phyloP scores from a whole-genome alignment of 768 basidiomycete genomes.

The Phanerochaete sordida region DNA sequence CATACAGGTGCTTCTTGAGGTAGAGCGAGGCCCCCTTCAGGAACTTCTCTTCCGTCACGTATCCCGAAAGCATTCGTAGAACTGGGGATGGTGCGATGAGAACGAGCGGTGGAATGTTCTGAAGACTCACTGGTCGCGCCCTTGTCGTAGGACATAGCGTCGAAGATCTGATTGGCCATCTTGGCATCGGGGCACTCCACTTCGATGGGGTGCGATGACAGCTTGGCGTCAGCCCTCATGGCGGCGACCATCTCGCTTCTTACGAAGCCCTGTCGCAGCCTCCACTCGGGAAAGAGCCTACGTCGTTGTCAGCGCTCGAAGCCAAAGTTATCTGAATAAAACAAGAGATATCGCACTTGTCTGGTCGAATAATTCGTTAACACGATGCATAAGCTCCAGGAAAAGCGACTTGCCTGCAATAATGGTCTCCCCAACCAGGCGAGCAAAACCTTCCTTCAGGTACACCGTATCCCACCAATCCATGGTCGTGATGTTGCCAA shows the following conservation, averaged over 20 bases:
- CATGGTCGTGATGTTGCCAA: slow-evolving; percentile 93
- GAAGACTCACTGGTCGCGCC: slow-evolving; percentile 68
- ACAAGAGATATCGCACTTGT: no score
- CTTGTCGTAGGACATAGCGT: slow-evolving; percentile 83
- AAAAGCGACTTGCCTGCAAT: slow-evolving; percentile 72
- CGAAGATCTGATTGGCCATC: slow-evolving; percentile 87
- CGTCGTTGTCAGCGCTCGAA: no score
- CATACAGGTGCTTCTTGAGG: slow-evolving; percentile 83
- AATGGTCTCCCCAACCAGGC: slow-evolving; percentile 78
- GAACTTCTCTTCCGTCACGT: slow-evolving; percentile 89
- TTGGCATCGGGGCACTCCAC: slow-evolving; percentile 86
- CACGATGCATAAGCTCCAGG: no score
- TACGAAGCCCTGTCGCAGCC: slow-evolving; percentile 80
- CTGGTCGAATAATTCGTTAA: no score
- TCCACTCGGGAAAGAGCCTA: slow-evolving; percentile 86
- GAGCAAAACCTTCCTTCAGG: slow-evolving; percentile 61
- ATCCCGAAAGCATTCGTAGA: slow-evolving; percentile 85
- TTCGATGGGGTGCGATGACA: slow-evolving; percentile 91
- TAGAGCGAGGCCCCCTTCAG: slow-evolving; percentile 84
- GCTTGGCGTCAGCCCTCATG: slow-evolving; percentile 76
- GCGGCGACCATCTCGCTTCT: slow-evolving; percentile 74
- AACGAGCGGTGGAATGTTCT: no score
- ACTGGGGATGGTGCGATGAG: slow-evolving; percentile 51
- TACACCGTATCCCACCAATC: slow-evolving; percentile 88
- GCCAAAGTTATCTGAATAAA: no score